Evolutionary conservation across 1,139 yeast species (phyloP).

Genomic region (Cylindricascospora bacillispora): DNA sequence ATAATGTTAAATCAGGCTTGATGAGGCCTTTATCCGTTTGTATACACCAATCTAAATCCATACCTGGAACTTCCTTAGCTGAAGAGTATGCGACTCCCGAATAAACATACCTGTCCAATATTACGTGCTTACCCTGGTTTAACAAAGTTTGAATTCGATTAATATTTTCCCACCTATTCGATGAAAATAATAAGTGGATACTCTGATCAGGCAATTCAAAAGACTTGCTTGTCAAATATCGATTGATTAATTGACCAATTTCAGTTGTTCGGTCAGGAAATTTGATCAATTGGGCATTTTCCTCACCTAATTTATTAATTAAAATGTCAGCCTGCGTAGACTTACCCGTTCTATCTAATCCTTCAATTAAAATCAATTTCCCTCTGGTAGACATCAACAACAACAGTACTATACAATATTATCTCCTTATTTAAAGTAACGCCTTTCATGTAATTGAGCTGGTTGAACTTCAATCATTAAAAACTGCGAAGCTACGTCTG

Average conservation of each 20-base stretch:
- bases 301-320: conserved; percentile 26
- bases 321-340: conserved; percentile 66
- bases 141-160: conserved; percentile 36
- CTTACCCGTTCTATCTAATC: conserved; percentile 90
- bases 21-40: conserved; percentile 79
- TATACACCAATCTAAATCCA: conserved; percentile 62
- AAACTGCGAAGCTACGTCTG: too few relatives aligned
- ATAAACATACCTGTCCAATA: conserved; percentile 79
- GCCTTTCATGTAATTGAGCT: too few relatives aligned
- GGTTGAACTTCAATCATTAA: too few relatives aligned
- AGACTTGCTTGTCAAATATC: conserved; percentile 44
- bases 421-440: too few relatives aligned
- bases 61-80: conserved; percentile 47
- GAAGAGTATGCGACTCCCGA: conserved; percentile 89
- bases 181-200: conserved; percentile 78
- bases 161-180: conserved; percentile 85
- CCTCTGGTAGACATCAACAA: too few relatives aligned
- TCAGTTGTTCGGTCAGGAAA: conserved; percentile 82
- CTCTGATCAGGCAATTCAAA: conserved; percentile 55
- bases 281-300: conserved; percentile 35
- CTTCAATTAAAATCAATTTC: conserved; percentile 70
- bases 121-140: conserved; percentile 42
- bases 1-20: conserved; percentile 72
- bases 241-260: conserved; percentile 67
- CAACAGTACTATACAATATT: too few relatives aligned